Percentiles rank a stretch among this genome's conserved stretches.
These are phyloP conservation scores for Adansonia rubrostipa DNA, from an alignment of 441 rosid genomes.

Conservation along the genomic window DNA sequence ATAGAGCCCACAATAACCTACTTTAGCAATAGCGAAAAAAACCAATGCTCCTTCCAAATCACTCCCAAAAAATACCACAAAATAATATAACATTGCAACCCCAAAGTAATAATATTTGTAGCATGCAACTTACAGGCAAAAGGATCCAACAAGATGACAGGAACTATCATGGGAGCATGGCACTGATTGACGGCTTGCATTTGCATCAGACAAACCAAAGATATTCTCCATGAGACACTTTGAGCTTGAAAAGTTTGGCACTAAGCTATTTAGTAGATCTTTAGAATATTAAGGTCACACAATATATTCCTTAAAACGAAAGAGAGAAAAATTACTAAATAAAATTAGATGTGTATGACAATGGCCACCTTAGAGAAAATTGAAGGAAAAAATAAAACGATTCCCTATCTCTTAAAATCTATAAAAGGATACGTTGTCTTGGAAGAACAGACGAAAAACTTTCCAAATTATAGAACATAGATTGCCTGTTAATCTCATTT, in stretches of 20 bases:
- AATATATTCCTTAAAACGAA: not conserved
- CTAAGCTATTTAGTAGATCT: conserved; percentile 59
- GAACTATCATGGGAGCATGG: conserved; percentile 48
- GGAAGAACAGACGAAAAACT: conserved; percentile 58
- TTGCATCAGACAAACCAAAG: conserved; percentile 55
- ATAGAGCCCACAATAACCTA: conserved; percentile 4
- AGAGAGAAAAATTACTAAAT: not conserved
- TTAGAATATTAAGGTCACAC: conserved; percentile 47
- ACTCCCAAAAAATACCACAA: conserved; percentile 6
- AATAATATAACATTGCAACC: conserved; percentile 4
- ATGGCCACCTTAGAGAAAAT: not conserved
- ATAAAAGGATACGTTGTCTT: conserved; percentile 62
- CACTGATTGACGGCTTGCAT: conserved; percentile 43
- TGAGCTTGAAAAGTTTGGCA: conserved; percentile 52
- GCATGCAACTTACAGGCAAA: conserved; percentile 77
- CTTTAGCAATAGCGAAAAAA: not conserved
- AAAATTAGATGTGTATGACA: not conserved
- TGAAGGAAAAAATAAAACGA: conserved; percentile 4
- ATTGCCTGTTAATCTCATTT: conserved; percentile 43
- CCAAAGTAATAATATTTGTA: conserved; percentile 11
- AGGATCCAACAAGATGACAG: conserved; percentile 51
- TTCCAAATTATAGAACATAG: conserved; percentile 51
- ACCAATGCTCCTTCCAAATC: conserved; percentile 7
- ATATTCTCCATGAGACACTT: conserved; percentile 54
- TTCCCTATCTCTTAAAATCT: not conserved